Percentiles rank a stretch among this genome's conserved stretches.
Evolutionary conservation across 2,329 filamentous ascomycete species (phyloP).

Genomic region (Sphaerostilbella broomeana): DNA sequence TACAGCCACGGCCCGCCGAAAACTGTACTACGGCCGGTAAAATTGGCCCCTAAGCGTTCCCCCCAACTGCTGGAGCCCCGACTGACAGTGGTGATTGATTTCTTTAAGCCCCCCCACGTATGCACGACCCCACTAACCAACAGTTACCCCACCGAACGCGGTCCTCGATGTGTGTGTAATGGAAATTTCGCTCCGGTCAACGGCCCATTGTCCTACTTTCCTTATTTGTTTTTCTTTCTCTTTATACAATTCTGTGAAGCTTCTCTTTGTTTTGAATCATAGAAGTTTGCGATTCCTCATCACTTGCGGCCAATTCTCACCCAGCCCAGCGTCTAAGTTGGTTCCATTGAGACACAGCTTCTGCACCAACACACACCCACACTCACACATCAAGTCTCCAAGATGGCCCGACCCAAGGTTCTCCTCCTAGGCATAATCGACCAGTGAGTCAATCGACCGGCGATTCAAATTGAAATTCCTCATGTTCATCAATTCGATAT

Average conservation of each 20-base stretch:
- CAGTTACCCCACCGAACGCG: slow-evolving; percentile 11
- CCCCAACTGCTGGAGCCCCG: no score
- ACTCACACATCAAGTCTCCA: slow-evolving; percentile 1
- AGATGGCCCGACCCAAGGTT: slow-evolving; percentile 29
- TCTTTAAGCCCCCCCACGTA: no score
- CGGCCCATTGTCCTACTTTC: not conserved
- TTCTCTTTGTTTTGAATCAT: not conserved
- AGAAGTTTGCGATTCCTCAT: not conserved
- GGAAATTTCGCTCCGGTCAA: not conserved
- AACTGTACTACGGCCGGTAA: no score
- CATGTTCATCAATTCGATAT: not conserved
- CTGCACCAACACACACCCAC: not conserved
- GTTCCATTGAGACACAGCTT: slow-evolving; percentile 2
- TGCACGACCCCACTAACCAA: not conserved
- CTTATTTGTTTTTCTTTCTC: not conserved
- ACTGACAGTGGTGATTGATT: no score
- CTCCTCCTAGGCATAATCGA: slow-evolving; percentile 34
- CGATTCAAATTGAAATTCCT: not conserved
- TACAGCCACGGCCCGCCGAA: no score
- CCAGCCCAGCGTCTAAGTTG: slow-evolving; percentile 1
- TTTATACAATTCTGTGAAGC: not conserved
- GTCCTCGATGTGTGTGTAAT: not conserved
- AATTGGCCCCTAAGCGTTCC: no score
- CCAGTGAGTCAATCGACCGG: slow-evolving; percentile 29
- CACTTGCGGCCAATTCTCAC: not conserved